These are phyloP conservation scores for Gypsophila paniculata DNA, from an alignment of 179 eudicot species.

Conservation along the genomic window DNA sequence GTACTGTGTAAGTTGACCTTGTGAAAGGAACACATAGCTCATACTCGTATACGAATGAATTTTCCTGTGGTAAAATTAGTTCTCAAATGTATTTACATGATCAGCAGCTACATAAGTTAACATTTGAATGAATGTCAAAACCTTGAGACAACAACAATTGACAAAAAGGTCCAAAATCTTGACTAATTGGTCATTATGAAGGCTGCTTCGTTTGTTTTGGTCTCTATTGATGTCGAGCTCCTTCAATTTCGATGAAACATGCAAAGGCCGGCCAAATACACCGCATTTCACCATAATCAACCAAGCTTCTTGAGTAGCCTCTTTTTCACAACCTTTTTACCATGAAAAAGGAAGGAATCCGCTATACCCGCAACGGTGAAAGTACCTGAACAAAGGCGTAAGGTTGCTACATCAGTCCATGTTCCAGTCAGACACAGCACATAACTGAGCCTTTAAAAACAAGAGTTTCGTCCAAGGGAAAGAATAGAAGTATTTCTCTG, in stretches of 20 bases:
- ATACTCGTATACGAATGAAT: background rate
- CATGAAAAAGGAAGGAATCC: slow-evolving; percentile 76
- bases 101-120: background rate
- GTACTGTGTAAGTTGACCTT: too few relatives aligned
- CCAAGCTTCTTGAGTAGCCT: slow-evolving; percentile 62
- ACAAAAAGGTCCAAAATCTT: slow-evolving; percentile 14
- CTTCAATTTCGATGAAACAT: slow-evolving; percentile 10
- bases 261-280: background rate
- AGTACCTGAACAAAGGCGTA: slow-evolving; percentile 46
- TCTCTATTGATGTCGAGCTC: slow-evolving; percentile 1
- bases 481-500: background rate
- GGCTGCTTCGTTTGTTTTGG: background rate
- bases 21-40: background rate
- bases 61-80: slow-evolving; percentile 6
- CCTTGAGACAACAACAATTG: background rate
- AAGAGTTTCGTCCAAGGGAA: background rate
- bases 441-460: background rate
- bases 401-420: background rate
- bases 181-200: slow-evolving; percentile 8
- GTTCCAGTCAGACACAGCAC: background rate
- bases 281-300: slow-evolving; percentile 18
- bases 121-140: slow-evolving; percentile 13
- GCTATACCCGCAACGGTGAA: slow-evolving; percentile 87
- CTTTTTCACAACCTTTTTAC: slow-evolving; percentile 67
- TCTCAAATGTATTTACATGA: slow-evolving; percentile 19